A percentile compares a stretch with the other conserved stretches of the same genome.
Conservation (phyloP, 2,329 filamentous ascomycete genomes). For the Epichloe scottii region DNA sequence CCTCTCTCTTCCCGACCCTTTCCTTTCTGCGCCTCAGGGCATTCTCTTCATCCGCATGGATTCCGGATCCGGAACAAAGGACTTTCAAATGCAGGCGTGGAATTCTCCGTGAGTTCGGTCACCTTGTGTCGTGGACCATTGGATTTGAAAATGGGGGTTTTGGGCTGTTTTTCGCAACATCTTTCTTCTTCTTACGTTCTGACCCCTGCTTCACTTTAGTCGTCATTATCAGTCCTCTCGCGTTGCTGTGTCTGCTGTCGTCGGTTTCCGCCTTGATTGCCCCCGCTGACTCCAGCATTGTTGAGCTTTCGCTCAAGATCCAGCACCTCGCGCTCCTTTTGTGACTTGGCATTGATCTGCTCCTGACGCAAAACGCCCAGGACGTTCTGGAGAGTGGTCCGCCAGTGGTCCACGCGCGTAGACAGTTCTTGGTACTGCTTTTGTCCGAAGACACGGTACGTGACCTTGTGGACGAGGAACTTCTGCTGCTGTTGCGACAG, state of each 20-base stretch:
- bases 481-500: slow-evolving; percentile 84
- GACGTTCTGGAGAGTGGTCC: slow-evolving; percentile 66
- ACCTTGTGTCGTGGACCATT: no score
- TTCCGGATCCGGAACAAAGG: no score
- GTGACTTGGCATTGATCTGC: slow-evolving; percentile 64
- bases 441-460: slow-evolving; percentile 92
- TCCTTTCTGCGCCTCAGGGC: no score
- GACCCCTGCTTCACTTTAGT: slow-evolving; percentile 25
- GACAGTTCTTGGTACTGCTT: slow-evolving; percentile 97
- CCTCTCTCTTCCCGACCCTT: no score
- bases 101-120: no score
- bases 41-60: no score
- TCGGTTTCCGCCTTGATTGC: slow-evolving; percentile 18
- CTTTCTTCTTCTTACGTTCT: slow-evolving; percentile 4
- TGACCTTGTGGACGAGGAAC: slow-evolving; percentile 91
- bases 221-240: slow-evolving; percentile 43
- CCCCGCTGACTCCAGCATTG: slow-evolving; percentile 24
- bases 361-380: slow-evolving; percentile 66
- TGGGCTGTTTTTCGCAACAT: neutral
- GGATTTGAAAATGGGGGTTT: no score
- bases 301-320: slow-evolving; percentile 57
- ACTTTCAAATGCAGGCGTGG: no score
- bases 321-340: slow-evolving; percentile 65
- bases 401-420: slow-evolving; percentile 83
- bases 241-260: slow-evolving; percentile 27